Base-by-base conservation (phyloP, 345 rosid genomes). In the Eucalyptus melliodora region DNA sequence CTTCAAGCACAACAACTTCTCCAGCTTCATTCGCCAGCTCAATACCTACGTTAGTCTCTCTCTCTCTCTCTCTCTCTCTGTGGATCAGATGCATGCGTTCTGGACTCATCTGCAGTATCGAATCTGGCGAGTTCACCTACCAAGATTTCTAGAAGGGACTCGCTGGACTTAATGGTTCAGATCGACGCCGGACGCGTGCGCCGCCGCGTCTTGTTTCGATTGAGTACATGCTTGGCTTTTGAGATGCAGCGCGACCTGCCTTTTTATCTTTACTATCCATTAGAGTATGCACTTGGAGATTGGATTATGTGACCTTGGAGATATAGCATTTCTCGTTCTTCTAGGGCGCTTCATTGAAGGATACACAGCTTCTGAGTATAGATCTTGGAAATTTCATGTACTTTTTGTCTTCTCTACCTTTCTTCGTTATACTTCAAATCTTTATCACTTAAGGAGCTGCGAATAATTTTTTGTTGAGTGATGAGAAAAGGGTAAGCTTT, bases 1-100 rank as follows among this genome's bases (percentile, higher is more conserved):
- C 87, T 95, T 95, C 95, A 95, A 95, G 96, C 97, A 95, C 92
- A 95, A 93, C 91, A 95, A 95, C 62, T 94, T 95, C 90, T 95
- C 96, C 47, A 95, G 97, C 91, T 95, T 94, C 93, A 93, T 95
- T 87, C 94, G 97, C 55, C 97, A 95, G 82, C 93, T 95, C 55
- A 95, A 95, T 55, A 95, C 97, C 89, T 95, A 95, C 86, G 97
- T 95, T 55, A 91, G 96, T 53, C 56, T 53, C 56, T 86, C 21
- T 53, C 67, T 49, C 51, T 49, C 40, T 30, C 31, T 15, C 9
- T 51, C 77, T 50, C 55, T 27, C 65, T 69, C 31, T 69, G 16
- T 88, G 21, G 50, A 30, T n/a, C 37, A 30, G 37, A 87, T 59
- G 19, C 53, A 16, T 87, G 24, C 30, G 44, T 60, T 87, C 34